Conservation (phyloP, 140 eudicot species). For the Anethum foeniculum region DNA sequence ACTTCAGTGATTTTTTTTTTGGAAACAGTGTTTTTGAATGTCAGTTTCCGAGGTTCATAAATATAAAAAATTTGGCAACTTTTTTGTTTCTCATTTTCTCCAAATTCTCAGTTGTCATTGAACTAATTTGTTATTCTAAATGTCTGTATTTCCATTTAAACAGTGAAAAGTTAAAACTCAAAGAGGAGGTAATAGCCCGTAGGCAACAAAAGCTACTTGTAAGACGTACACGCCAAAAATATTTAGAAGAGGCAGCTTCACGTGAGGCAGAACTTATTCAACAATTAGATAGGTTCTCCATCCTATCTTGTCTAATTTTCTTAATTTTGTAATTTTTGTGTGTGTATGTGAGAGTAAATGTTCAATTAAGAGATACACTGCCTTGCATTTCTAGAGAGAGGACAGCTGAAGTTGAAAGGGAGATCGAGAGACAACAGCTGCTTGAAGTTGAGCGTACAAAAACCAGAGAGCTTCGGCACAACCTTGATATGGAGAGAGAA, state of each 20-base stretch:
- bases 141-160: slow-evolving; percentile 9
- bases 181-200: slow-evolving; percentile 69
- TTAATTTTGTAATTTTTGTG: background rate
- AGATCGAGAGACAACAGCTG: slow-evolving; percentile 76
- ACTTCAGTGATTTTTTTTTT: background rate
- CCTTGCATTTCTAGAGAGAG: slow-evolving; percentile 42
- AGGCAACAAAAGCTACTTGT: slow-evolving; percentile 71
- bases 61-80: background rate
- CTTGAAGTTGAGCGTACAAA: slow-evolving; percentile 83
- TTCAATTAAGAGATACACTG: background rate
- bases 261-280: slow-evolving; percentile 82
- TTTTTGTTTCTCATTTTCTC: background rate
- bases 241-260: slow-evolving; percentile 74
- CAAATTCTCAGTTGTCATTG: slow-evolving; percentile 3
- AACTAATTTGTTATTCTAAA: background rate
- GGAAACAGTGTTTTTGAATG: background rate
- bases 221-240: slow-evolving; percentile 65
- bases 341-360: background rate
- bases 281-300: slow-evolving; percentile 74
- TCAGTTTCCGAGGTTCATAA: background rate
- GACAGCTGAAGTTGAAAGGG: slow-evolving; percentile 68
- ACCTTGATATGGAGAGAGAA: slow-evolving; percentile 89
- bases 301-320: slow-evolving; percentile 12
- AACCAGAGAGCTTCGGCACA: slow-evolving; percentile 83
- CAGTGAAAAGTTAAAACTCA: slow-evolving; percentile 77